Evolutionary conservation across 768 basidiomycete genomes (phyloP), one percentile per base, ranked within the genome.

Genomic region (Saitozyma sp.): DNA sequence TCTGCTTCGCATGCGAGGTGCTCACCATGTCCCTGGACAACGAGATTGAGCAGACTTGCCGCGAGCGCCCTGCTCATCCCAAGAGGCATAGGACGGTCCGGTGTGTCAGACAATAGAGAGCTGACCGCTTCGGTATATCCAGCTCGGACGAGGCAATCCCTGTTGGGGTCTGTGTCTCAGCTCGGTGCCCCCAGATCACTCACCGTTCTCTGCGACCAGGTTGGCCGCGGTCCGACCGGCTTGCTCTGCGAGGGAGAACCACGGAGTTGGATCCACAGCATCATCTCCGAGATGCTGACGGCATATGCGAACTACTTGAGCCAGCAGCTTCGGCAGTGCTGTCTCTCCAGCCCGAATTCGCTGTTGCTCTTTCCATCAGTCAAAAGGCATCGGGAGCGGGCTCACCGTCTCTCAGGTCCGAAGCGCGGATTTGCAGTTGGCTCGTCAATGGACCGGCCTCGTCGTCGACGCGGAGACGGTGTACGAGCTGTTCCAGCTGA

Each of bases 11-110:
- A 16, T 8, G 11, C 10, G 16, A 8, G 3, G 8, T 41, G 62
- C 70, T 58, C 50, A 71, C 70, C 61, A 56, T 66, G 62, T 8
- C 62, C 61, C 19, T 65, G 56, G 11, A 66, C 53, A 16, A 56
- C 56, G 48, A 71, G 43, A 45, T 71, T 71, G 48, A 71, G 51
- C 13, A 70, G 51, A 45, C 65, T 66, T 0, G 56, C 64, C 0
- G 55, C 42, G 45, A 70, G 45, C 2, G 59, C 40, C 45, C 51
- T 54, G 29, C 50, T 17, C 14, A 54, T 50, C 6, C 45, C 17
- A 8, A 56, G 16, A 7, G 50, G 45, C 45, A 46, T 11, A 13
- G 58, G 5, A 8, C 14, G 19, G 45, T 49, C 48, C 58, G 39
- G 46, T 14, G 29, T 29, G 5, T 29, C 5, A 5, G 29, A 29